Base-by-base conservation (phyloP, 2,329 filamentous ascomycete species). In the Fusarium keratoplasticum region DNA sequence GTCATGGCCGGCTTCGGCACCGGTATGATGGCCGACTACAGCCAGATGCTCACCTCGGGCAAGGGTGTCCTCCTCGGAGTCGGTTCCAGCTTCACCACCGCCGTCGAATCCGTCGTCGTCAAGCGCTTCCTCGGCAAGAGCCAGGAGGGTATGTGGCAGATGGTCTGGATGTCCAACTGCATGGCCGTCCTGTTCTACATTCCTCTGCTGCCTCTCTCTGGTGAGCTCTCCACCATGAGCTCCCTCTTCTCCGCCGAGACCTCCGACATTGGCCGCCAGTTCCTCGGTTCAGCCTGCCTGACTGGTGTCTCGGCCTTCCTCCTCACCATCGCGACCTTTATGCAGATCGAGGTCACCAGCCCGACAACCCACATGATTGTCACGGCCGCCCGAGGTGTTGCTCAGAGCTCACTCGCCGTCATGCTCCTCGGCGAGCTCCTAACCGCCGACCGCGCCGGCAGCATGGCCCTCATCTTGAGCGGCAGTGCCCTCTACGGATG, bases 281-380 rank as follows among this genome's bases (percentile, higher is more conserved):
- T 78, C 73, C 73, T 78, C 67, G 61, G 67, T 60, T 69, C 70
- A 18, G 76, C 76, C 25, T 69, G 66, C n/a, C 55, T 78, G 35
- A 78, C 76, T 2, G 76, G 76, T 35, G 40, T 78, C n/a, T 78
- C 76, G 6, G 72, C 73, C 27, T 78, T 78, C 73, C 74, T 78
- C 50, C 73, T 78, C 20, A 78, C 76, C 13, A 78, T 78, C 63
- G 76, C 76, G 10, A 78, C 76, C 5, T 78, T 78, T 44, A 78
- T 78, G 76, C 76, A 78, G 59, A 78, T 78, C 64, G 76, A 78
- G 59, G 76, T 78, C 25, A 78, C 76, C 31, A 77, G 74, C 64
- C 76, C 76, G 38, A 78, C 76, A n/a, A 78, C 76, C 5, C 76
- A 78, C 55, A 78, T 78, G 76, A 75, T 78, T n/a, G 76, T 78